Evolutionary conservation across 176 grass and related monocot genomes (phyloP).

Genomic region (Typha latifolia): DNA sequence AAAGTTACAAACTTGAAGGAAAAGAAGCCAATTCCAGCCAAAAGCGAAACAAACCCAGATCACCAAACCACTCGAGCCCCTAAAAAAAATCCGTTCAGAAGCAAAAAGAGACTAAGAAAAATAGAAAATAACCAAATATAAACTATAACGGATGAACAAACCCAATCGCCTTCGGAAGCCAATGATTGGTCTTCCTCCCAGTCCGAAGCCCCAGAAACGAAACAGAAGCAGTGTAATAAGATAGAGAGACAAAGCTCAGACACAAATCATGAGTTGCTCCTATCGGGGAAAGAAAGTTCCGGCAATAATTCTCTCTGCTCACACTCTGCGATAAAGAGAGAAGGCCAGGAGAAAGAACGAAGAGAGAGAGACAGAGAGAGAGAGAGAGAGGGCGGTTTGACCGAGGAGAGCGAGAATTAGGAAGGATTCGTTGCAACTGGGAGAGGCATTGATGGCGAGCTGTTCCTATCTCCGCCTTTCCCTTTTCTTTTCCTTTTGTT

Average conservation of each 20-base stretch:
- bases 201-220: slow-evolving; percentile 24
- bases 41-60: slow-evolving; percentile 16
- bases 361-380: slow-evolving; percentile 18
- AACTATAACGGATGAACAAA: slow-evolving; percentile 25
- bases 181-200: slow-evolving; percentile 39
- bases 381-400: slow-evolving; percentile 50
- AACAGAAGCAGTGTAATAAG: slow-evolving; percentile 1
- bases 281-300: slow-evolving; percentile 28
- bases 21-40: neutral
- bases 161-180: slow-evolving; percentile 15
- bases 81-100: slow-evolving; percentile 8
- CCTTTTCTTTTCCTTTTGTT: slow-evolving; percentile 8
- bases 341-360: too few relatives aligned
- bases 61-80: neutral
- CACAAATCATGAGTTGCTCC: slow-evolving; percentile 33
- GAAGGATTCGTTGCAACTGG: slow-evolving; percentile 39
- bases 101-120: slow-evolving; percentile 6
- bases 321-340: slow-evolving; percentile 8
- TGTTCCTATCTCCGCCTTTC: slow-evolving; percentile 19
- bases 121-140: slow-evolving; percentile 18
- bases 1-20: too few relatives aligned
- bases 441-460: slow-evolving; percentile 24
- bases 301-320: slow-evolving; percentile 24
- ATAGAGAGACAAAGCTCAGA: slow-evolving; percentile 26
- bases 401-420: slow-evolving; percentile 43